Evolutionary conservation across 371 early-diverging fungal genomes (phyloP).

Genomic region (Mucor lusitanicus): DNA sequence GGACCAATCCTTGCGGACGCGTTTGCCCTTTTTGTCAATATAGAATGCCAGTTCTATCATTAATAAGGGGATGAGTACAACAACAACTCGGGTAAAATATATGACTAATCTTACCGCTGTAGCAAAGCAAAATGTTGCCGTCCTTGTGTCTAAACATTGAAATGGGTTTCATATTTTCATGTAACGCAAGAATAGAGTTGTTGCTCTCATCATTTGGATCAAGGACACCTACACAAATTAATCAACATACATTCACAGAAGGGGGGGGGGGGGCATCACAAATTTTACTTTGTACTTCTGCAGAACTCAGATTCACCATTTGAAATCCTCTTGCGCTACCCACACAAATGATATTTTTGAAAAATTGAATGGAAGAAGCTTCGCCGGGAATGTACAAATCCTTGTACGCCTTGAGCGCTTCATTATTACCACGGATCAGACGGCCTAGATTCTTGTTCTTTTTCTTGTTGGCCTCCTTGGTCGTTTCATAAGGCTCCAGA

Average conservation of each 20-base stretch:
- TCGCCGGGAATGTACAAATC: slow-evolving; percentile 94
- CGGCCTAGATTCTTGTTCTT: slow-evolving; percentile 46
- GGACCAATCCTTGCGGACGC: slow-evolving; percentile 72
- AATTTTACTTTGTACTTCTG: slow-evolving; percentile 64
- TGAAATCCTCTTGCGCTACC: slow-evolving; percentile 95
- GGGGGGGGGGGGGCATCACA: neutral
- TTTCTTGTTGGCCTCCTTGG: slow-evolving; percentile 49
- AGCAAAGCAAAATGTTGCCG: slow-evolving; percentile 86
- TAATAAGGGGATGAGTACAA: neutral
- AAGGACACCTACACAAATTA: slow-evolving; percentile 38
- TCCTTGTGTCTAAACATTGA: slow-evolving; percentile 80
- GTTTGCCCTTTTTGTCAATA: slow-evolving; percentile 77
- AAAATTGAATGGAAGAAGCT: slow-evolving; percentile 81
- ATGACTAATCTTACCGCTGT: slow-evolving; percentile 56
- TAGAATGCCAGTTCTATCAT: slow-evolving; percentile 85
- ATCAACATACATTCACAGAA: neutral
- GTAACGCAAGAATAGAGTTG: slow-evolving; percentile 23
- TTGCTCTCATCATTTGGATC: slow-evolving; percentile 48
- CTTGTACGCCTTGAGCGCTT: slow-evolving; percentile 68
- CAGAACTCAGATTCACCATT: slow-evolving; percentile 82
- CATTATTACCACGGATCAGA: slow-evolving; percentile 55
- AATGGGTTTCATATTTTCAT: slow-evolving; percentile 65
- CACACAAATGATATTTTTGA: slow-evolving; percentile 86
- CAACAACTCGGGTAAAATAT: neutral
- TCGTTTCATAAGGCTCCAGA: slow-evolving; percentile 67